Evolutionary conservation across 192 early-diverging fungal species (phyloP), one percentile per base, ranked within the genome.

Genomic region (Helicostylum pulchrum): DNA sequence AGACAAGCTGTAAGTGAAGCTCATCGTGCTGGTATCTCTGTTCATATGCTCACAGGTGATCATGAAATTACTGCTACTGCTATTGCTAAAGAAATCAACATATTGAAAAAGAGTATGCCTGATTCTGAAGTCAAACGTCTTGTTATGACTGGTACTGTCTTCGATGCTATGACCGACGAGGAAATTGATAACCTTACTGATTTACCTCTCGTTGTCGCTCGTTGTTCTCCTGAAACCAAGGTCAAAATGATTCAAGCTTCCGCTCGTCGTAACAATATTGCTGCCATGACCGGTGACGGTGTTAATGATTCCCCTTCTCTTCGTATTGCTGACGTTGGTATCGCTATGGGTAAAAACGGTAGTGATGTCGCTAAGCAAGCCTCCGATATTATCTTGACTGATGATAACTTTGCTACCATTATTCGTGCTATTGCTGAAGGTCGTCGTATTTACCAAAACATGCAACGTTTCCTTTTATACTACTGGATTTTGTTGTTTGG

Each of bases 31-130:
- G 96, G 96, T 20, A 94, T 98, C 69, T 84, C 85, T 34, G 96
- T 98, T 30, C 88, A 94, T 51, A 98, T 98, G 94, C 83, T 97
- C 50, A 98, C 96, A 2, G 94, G 95, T 53, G 94, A 98, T 65
- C 96, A 98, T 66, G 85, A 92, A 7, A 80, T 86, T 17, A 97
- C 94, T 0, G 96, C 96, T 1, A 80, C 88, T 1, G 93, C 96
- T 2, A 98, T 98, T 76, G 94, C 95, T 11, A 87, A 85, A 49
- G 85, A 98, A 62, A 78, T 96, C 32, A 87, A 90, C 14, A 94
- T 96, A 60, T 67, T 94, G 39, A 42, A 73, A 44, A 44, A 42
- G 3, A 62, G 42, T 2, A 68, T 68, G 66, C 85, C 76, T 14
- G 67, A 70, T 30, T 64, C 69, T 42, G 64, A 63, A 14, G 61